Evolutionary conservation across 2,329 filamentous ascomycete species (phyloP).

Genomic region (Emericellopsis atlantica): DNA sequence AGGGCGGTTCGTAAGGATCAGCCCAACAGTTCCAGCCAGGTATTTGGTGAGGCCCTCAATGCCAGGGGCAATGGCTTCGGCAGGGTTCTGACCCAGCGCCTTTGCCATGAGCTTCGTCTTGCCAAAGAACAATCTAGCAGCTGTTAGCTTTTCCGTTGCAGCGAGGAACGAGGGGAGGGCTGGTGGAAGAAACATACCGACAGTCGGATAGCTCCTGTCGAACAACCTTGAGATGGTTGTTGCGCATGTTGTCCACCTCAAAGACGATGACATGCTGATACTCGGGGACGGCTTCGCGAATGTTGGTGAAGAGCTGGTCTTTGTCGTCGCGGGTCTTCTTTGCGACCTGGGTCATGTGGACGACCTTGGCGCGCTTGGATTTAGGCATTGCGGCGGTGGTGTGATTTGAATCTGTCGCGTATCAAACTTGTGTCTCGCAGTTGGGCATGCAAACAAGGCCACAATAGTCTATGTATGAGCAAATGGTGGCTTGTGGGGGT

Average conservation of each 20-base stretch:
- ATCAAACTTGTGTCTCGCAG: constrained; percentile 2
- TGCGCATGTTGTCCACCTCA: constrained; percentile 92
- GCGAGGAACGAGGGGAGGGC: neutral
- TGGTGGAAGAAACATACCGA: constrained; percentile 41
- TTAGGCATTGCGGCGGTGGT: constrained; percentile 61
- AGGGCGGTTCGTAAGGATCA: constrained; percentile 77
- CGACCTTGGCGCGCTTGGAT: constrained; percentile 82
- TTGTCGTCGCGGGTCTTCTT: constrained; percentile 94
- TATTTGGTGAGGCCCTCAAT: constrained; percentile 57
- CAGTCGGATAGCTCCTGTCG: constrained; percentile 74
- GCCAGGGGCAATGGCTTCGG: constrained; percentile 70
- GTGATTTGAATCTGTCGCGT: neutral
- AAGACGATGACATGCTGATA: constrained; percentile 93
- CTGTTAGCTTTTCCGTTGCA: neutral
- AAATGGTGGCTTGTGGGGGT: neutral
- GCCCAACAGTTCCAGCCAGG: constrained; percentile 72
- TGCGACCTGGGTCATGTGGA: constrained; percentile 80
- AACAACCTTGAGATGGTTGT: constrained; percentile 88
- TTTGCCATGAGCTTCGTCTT: constrained; percentile 99
- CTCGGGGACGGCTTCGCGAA: constrained; percentile 72
- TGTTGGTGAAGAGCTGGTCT: constrained; percentile 74
- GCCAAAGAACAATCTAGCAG: constrained; percentile 78
- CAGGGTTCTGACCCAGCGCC: constrained; percentile 68
- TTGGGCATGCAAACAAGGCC: neutral
- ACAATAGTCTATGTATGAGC: neutral